Evolutionary conservation across 2,329 filamentous ascomycete genomes (phyloP), one percentile per base, ranked within the genome.

Genomic region (Trichoderma koningii): DNA sequence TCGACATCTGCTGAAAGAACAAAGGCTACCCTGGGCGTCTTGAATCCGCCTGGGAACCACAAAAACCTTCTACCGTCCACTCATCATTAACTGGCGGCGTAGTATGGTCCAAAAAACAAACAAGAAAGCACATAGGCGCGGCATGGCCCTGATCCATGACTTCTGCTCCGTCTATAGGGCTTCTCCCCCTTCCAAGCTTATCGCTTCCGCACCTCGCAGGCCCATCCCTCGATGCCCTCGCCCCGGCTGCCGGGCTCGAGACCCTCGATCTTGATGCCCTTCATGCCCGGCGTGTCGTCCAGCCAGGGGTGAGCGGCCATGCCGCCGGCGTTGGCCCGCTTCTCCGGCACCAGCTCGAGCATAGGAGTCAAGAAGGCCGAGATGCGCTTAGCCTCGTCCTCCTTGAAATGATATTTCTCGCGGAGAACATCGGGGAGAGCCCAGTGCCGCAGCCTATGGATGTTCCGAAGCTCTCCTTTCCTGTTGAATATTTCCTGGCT

Each of bases 401-500:
- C 87, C 69, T 87, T 88, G 78, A 97, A 98, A 76, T 98, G 95
- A 74, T 99, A 99, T 76, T 99, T 99, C 78, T 99, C 95, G 67
- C 90, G 87, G 38, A 99, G 83, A 1, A 99, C 95, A 72, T 98
- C 94, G 0, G 93, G 87, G 6, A 99, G 82, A 0, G 93, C 93
- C 95, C 95, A 99, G 79, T 98, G 94, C 60, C 95, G 90, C 68
- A 99, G 85, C 51, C 95, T 87, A 77, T 98, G 95, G 72, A 99
- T 99, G 79, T 99, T 98, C 66, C 95, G 91, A 44, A 99, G 85
- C 76, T 99, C 95, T 71, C 95, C 95, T 78, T 97, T 96, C 70
- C 95, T 88, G 76, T 97, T 98, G 83, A 99, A 99, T 68, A 99
- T 99, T 76, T 98, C 95, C 77, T 97, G 94, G 15, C 90, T 93